phyloP scores from a whole-genome alignment of 2,329 filamentous ascomycete species.

The Geosmithia flava region DNA sequence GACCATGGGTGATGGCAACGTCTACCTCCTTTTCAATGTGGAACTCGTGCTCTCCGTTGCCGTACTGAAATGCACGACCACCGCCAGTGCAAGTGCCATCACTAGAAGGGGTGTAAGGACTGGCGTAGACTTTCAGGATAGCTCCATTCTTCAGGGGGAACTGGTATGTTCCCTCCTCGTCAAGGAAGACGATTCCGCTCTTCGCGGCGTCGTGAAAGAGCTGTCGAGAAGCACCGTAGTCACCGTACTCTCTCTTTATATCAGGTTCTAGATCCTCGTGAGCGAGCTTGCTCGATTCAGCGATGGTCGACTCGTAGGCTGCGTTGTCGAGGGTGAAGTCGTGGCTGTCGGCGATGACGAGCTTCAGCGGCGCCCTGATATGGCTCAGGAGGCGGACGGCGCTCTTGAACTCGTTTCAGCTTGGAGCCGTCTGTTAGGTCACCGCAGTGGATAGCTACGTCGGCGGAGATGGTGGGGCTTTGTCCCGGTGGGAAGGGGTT shows the following conservation, averaged over 20 bases:
- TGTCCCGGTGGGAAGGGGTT: slow-evolving; percentile 3
- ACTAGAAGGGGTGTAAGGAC: slow-evolving; percentile 32
- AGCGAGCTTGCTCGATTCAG: too few species aligned
- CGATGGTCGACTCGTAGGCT: too few species aligned
- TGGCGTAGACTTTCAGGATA: slow-evolving; percentile 35
- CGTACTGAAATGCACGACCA: slow-evolving; percentile 39
- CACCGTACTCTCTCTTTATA: too few species aligned
- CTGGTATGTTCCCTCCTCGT: slow-evolving; percentile 28
- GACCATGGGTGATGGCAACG: slow-evolving; percentile 42
- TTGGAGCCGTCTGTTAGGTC: slow-evolving; percentile 32
- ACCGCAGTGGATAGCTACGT: slow-evolving; percentile 40
- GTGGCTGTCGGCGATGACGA: slow-evolving; percentile 44
- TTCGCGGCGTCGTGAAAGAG: slow-evolving; percentile 23
- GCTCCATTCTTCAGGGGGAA: slow-evolving; percentile 39
- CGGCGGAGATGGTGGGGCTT: slow-evolving; percentile 19
- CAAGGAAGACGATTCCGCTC: slow-evolving; percentile 30
- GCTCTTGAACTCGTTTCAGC: slow-evolving; percentile 22
- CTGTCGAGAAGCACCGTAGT: not conserved
- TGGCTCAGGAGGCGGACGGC: slow-evolving; percentile 27
- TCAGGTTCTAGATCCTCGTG: too few species aligned
- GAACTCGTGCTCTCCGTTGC: slow-evolving; percentile 22
- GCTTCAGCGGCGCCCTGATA: slow-evolving; percentile 34
- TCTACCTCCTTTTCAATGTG: slow-evolving; percentile 23
- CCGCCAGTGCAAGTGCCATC: slow-evolving; percentile 4
- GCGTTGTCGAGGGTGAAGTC: slow-evolving; percentile 29